Base-by-base conservation (phyloP, 805 yeast genomes). In the Cyberlindnera xishuangbannaensis region DNA sequence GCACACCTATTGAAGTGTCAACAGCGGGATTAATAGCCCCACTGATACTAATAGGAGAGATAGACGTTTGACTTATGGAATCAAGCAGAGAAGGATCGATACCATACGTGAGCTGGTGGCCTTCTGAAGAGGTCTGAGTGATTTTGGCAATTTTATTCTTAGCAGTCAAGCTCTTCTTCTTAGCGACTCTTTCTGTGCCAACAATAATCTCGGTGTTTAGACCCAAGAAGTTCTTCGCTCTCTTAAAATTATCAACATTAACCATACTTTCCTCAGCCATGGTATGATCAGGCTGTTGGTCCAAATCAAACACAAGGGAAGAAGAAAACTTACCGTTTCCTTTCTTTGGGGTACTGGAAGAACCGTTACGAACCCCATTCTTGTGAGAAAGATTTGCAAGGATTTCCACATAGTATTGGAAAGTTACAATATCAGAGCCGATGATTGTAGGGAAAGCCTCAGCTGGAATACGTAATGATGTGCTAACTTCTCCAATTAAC, bases 371-470 rank as follows among this genome's bases (percentile, higher is more conserved):
- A 6, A 65, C 57, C 7, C 56, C 46, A 39, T 64, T 67, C 39
- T 72, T 77, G 15, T 81, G 84, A 2, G 88, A 77, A 26, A 88
- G 59, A 50, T 87, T 87, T n/a, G 83, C 75, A 36, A 85, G 67
- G 3, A 83, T 87, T 53, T 87, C 97, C 12, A 87, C 62, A 51
- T 81, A 83, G 53, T 88, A 87, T 51, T 83, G 90, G 56, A 87
- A 87, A 3, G 86, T 69, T 7, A 86, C 85, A 30, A 79, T 59
- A 2, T 75, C 76, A 32, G 83, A 73, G 1, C 83, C 82, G 13
- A 73, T 67, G 11, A 85, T 83, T 0, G 95, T 83, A 1, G 95
- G 94, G 52, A 87, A 85, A 1, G 83, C 78, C 47, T 87, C 95
- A 1, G 82, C 73, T 0, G 97, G 96, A 0, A 87, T 78, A 41